Percentiles rank a stretch among this genome's conserved stretches.
phyloP scores from a whole-genome alignment of 305 asterid species.

The Solanum hybrid region DNA sequence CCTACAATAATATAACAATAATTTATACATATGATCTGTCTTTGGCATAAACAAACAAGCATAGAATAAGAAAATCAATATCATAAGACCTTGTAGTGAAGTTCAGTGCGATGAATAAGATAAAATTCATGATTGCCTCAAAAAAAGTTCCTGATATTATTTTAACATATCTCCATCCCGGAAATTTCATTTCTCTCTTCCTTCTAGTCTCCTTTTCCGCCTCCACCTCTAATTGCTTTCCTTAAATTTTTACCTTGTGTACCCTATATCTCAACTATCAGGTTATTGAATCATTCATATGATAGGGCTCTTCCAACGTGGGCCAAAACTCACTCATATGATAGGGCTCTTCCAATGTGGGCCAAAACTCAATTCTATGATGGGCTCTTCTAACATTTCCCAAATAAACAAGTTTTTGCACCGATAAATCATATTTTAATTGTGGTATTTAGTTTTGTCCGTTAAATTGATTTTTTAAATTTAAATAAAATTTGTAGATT shows the following conservation, averaged over 20 bases:
- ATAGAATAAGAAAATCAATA: not conserved
- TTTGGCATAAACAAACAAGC: not conserved
- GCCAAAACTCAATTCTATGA: too few relatives aligned
- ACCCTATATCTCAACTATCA: not conserved
- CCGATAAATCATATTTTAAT: too few relatives aligned
- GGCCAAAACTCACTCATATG: not conserved
- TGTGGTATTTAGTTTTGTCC: too few relatives aligned
- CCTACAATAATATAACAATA: too few relatives aligned
- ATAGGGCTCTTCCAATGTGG: not conserved
- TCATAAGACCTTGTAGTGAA: slow-evolving; percentile 45
- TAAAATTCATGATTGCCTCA: slow-evolving; percentile 71
- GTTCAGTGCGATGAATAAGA: slow-evolving; percentile 62
- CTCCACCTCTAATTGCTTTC: not conserved
- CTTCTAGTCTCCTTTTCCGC: not conserved
- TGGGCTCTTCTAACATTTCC: not conserved
- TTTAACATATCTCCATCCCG: slow-evolving; percentile 65
- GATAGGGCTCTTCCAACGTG: not conserved
- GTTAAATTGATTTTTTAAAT: too few relatives aligned
- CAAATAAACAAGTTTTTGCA: too few relatives aligned
- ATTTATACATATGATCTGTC: too few relatives aligned
- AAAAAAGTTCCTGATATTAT: slow-evolving; percentile 11
- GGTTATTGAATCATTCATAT: not conserved
- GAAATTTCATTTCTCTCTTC: slow-evolving; percentile 22
- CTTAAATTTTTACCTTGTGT: not conserved
- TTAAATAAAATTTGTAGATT: too few relatives aligned